Percentiles rank a stretch among this genome's conserved stretches.
Conservation (phyloP, 106 monocot genomes). For the Platanthera guangdongensis region DNA sequence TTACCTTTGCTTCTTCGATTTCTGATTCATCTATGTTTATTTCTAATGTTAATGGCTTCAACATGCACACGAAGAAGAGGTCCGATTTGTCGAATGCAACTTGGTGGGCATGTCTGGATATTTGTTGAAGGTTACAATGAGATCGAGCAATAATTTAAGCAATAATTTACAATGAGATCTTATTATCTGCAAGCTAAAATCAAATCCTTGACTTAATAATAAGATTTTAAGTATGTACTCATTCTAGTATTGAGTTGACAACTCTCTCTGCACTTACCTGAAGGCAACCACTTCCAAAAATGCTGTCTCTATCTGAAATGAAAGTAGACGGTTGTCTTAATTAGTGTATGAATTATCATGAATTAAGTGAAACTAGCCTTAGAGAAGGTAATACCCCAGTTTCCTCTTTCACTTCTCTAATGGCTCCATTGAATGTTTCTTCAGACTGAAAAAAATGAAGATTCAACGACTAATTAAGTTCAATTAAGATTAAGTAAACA, state of each 20-base stretch:
- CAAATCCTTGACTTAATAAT: no score
- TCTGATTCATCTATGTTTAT: constrained; percentile 57
- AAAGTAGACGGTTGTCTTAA: neutral
- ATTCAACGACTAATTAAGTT: neutral
- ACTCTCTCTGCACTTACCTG: constrained; percentile 33
- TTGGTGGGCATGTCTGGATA: constrained; percentile 68
- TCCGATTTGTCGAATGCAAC: constrained; percentile 78
- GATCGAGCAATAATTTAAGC: no score
- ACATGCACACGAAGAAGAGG: constrained; percentile 75
- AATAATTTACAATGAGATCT: no score
- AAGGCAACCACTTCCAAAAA: constrained; percentile 80
- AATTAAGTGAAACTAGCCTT: neutral
- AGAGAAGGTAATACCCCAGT: neutral
- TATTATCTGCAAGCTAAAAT: no score
- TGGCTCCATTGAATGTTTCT: constrained; percentile 1
- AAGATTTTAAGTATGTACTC: no score
- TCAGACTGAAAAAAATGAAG: neutral
- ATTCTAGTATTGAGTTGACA: no score
- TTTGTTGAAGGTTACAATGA: no score
- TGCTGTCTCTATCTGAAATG: constrained; percentile 61
- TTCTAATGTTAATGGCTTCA: constrained; percentile 58
- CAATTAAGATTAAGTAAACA: neutral
- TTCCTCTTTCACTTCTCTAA: constrained; percentile 9
- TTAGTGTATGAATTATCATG: neutral
- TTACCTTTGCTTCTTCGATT: constrained; percentile 76